Base-by-base conservation (phyloP, 306 rosid genomes). In the Cucumis hystrix region DNA sequence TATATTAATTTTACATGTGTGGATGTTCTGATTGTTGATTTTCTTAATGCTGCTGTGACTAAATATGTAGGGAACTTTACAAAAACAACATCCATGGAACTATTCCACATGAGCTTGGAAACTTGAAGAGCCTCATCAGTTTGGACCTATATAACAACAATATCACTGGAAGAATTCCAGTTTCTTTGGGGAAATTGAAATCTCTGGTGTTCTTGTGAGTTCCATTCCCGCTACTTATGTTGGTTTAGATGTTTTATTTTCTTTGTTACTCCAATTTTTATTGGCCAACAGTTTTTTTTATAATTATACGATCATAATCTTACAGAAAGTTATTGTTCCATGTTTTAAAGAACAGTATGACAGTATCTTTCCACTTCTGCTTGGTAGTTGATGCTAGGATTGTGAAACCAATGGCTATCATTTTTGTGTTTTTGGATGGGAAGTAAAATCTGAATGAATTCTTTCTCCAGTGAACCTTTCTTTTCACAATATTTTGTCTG, bases 201-300 rank as follows among this genome's bases (percentile, higher is more conserved):
- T 89, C 88, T 82, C 98, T 94, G 10, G 93, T 92, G 83, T 94
- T 94, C 86, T 82, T 94, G 98, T 94, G 87, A 91, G 98, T 88
- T 55, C 64, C 41, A n/a, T 49, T 77, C 40, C 20, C 51, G 18
- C 54, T 43, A 6, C 18, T 58, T 23, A 8, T 21, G 55, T 25
- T 37, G 39, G 9, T 58, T 58, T 57, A 11, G 56, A 37, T 12
- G 51, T 56, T 75, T 58, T 75, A 4, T 21, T 20, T 25, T 47
- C 41, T 49, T 71, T 49, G 7, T 21, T 13, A 21, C 39, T 49
- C 16, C 43, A 49, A 45, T 23, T 45, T 49, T 5, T 68, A 25
- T 28, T 0, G 20, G 5, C 37, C 13, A 47, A 25, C 59, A 47
- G 41, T 71, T 15, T 23, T 47, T 43, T 30, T 20, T 25, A 49